Conservation (phyloP, 495 filamentous ascomycete species). For the Trichocladium antarcticum region DNA sequence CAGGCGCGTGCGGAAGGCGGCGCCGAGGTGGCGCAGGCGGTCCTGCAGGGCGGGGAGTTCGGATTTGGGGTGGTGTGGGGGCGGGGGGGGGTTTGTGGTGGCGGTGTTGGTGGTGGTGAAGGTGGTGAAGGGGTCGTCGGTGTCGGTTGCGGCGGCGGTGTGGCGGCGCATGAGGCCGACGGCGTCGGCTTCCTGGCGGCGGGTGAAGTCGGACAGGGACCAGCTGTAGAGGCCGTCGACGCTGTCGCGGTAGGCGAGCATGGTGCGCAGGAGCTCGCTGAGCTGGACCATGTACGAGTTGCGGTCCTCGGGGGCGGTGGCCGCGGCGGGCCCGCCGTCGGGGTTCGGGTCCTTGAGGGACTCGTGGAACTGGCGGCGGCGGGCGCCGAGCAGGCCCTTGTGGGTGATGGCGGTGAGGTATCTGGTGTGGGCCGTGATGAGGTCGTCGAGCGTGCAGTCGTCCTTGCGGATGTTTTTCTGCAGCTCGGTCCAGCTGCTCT, state of each 20-base stretch:
- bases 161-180: conserved; percentile 8
- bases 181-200: conserved; percentile 71
- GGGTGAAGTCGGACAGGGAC: conserved; percentile 85
- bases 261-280: conserved; percentile 81
- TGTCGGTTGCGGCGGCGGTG: conserved; percentile 10
- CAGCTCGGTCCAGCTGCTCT: conserved; percentile 81
- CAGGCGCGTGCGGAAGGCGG: conserved; percentile 61
- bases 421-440: conserved; percentile 80
- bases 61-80: conserved; percentile 18
- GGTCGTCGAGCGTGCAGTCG: conserved; percentile 82
- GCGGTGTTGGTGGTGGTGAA: background rate
- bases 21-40: conserved; percentile 57
- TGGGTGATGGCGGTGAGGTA: conserved; percentile 92
- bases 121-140: conserved; percentile 13
- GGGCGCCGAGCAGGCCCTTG: conserved; percentile 82
- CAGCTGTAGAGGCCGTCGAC: conserved; percentile 93
- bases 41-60: conserved; percentile 65
- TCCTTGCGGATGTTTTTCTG: conserved; percentile 69
- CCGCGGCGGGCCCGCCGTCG: conserved; percentile 16
- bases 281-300: conserved; percentile 85
- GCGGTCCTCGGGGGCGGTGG: conserved; percentile 44
- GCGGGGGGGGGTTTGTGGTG: no score
- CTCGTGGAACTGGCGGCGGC: conserved; percentile 37
- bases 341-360: conserved; percentile 19
- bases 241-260: conserved; percentile 86